phyloP scores from a whole-genome alignment of 2,329 filamentous ascomycete genomes.

The Stromatinia cepivora region DNA sequence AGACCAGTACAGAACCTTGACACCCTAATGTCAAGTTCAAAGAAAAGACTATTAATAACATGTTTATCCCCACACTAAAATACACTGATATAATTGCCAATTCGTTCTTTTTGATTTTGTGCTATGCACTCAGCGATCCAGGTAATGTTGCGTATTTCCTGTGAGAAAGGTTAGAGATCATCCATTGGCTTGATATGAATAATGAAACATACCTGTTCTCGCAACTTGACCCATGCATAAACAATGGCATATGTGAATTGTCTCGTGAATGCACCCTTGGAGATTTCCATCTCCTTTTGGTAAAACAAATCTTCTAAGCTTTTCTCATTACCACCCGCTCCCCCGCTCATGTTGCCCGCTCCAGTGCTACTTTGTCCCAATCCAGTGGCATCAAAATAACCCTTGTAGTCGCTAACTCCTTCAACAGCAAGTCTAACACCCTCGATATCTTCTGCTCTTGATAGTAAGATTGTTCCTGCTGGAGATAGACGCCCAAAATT shows the following conservation, averaged over 20 bases:
- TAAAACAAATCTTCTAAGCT: slow-evolving; percentile 98
- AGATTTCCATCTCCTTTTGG: slow-evolving; percentile 98
- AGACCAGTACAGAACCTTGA: slow-evolving; percentile 34
- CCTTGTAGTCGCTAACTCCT: slow-evolving; percentile 89
- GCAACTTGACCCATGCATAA: slow-evolving; percentile 95
- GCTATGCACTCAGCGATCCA: slow-evolving; percentile 99
- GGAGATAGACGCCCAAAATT: slow-evolving; percentile 88
- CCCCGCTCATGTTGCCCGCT: slow-evolving; percentile 80
- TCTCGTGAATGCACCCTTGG: slow-evolving; percentile 89
- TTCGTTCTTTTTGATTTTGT: slow-evolving; percentile 98
- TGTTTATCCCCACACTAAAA: slow-evolving; percentile 58
- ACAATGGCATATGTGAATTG: slow-evolving; percentile 95
- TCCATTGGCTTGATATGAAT: not conserved
- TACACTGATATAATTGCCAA: slow-evolving; percentile 98
- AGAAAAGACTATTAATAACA: slow-evolving; percentile 27
- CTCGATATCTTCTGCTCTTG: slow-evolving; percentile 90
- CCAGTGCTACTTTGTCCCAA: slow-evolving; percentile 72
- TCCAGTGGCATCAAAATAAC: slow-evolving; percentile 90
- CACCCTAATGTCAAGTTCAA: slow-evolving; percentile 24
- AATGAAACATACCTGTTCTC: slow-evolving; percentile 76
- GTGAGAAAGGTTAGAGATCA: slow-evolving; percentile 39
- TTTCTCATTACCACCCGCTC: slow-evolving; percentile 76
- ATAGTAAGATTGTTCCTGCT: slow-evolving; percentile 92
- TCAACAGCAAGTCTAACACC: slow-evolving; percentile 92
- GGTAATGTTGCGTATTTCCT: slow-evolving; percentile 99